A percentile compares a stretch with the other conserved stretches of the same genome.
phyloP scores from a whole-genome alignment of 2,329 filamentous ascomycete genomes.

The Eutypella sp. region DNA sequence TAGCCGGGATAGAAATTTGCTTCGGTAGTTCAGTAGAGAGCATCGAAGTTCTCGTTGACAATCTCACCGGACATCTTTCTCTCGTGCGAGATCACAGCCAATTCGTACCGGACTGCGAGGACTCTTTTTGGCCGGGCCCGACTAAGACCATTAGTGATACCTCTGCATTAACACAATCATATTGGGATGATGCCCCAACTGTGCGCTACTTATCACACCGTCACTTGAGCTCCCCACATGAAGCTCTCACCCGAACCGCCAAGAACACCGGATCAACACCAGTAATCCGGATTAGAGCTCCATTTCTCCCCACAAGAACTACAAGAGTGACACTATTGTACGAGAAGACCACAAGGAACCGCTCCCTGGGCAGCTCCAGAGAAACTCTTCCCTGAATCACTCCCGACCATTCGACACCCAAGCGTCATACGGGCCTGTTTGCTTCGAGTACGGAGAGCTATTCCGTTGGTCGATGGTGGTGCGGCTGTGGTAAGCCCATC shows the following conservation, averaged over 20 bases:
- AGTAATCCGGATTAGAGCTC: neutral
- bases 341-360: neutral
- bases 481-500: slow-evolving; percentile 1
- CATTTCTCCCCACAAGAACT: neutral
- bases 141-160: neutral
- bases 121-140: neutral
- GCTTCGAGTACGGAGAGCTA: neutral
- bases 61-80: too few species aligned
- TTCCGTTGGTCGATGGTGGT: neutral
- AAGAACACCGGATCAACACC: neutral
- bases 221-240: neutral
- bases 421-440: too few species aligned
- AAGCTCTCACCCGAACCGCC: neutral
- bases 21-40: too few species aligned
- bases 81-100: too few species aligned
- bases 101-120: too few species aligned
- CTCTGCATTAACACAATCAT: neutral
- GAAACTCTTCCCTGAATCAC: neutral
- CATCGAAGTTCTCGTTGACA: too few species aligned
- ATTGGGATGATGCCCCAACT: neutral
- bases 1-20: too few species aligned
- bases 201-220: neutral
- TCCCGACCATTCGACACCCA: too few species aligned
- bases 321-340: neutral
- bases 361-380: neutral